These are phyloP conservation scores for Plasmodium inui DNA, from an alignment of 169 alveolate species.

Conservation along the genomic window DNA sequence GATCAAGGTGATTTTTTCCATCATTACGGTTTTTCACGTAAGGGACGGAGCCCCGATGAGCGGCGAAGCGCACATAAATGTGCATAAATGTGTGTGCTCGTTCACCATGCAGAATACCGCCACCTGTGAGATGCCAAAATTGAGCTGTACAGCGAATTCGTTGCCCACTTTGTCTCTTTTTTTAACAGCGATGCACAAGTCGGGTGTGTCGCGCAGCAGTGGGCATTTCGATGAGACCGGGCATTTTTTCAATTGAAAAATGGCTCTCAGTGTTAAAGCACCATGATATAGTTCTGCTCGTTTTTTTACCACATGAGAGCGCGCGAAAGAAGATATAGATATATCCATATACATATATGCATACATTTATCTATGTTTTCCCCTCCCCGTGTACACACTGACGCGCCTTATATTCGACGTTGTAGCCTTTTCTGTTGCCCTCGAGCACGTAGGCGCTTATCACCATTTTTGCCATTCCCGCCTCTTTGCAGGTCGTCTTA, in stretches of 20 bases:
- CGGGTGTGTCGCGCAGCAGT: neutral
- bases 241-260: neutral
- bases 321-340: neutral
- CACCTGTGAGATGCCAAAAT: neutral
- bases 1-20: conserved; percentile 28
- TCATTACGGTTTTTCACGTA: conserved; percentile 67
- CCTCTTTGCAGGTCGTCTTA: conserved; percentile 20
- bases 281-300: neutral
- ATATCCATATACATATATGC: too few relatives aligned
- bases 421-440: neutral
- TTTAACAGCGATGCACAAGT: neutral
- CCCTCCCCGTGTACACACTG: neutral
- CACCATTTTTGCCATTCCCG: neutral
- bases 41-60: neutral
- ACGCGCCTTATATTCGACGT: neutral
- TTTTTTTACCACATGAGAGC: neutral
- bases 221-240: neutral
- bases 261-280: neutral
- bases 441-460: neutral
- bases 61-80: neutral
- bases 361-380: too few relatives aligned
- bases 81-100: neutral
- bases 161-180: neutral
- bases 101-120: neutral
- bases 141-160: neutral